Evolutionary conservation across 768 basidiomycete genomes (phyloP).

Genomic region (Termitomyces sp.): DNA sequence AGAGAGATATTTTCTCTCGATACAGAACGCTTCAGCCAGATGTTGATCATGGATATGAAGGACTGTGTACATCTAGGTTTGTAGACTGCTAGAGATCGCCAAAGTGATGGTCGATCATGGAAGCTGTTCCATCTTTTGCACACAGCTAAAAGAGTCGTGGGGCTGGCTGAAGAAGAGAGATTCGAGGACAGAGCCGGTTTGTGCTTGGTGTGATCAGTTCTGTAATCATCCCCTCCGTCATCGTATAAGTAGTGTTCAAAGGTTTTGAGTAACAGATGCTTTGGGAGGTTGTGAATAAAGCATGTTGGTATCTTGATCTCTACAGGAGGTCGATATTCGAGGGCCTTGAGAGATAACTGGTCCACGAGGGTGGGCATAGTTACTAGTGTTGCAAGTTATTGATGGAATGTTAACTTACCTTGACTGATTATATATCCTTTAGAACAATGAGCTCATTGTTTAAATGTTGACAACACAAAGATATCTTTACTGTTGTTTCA

Average conservation of each 20-base stretch:
- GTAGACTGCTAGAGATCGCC: constrained; percentile 7
- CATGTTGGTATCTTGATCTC: neutral
- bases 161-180: constrained; percentile 1
- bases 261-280: neutral
- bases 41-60: neutral
- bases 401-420: too few species aligned
- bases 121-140: neutral
- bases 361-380: too few species aligned
- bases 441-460: too few species aligned
- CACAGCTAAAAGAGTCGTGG: neutral
- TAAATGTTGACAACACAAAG: too few species aligned
- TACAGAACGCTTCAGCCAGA: constrained; percentile 9
- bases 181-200: constrained; percentile 2
- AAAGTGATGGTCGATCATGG: neutral
- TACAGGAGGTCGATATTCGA: neutral
- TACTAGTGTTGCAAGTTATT: too few species aligned
- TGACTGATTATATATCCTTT: too few species aligned
- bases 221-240: neutral
- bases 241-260: neutral
- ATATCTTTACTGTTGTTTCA: too few species aligned
- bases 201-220: neutral
- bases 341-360: too few species aligned
- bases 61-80: constrained; percentile 2
- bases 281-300: neutral
- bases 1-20: neutral